These are phyloP conservation scores for Populus nigra DNA, from an alignment of 345 rosid genomes.

Conservation along the genomic window DNA sequence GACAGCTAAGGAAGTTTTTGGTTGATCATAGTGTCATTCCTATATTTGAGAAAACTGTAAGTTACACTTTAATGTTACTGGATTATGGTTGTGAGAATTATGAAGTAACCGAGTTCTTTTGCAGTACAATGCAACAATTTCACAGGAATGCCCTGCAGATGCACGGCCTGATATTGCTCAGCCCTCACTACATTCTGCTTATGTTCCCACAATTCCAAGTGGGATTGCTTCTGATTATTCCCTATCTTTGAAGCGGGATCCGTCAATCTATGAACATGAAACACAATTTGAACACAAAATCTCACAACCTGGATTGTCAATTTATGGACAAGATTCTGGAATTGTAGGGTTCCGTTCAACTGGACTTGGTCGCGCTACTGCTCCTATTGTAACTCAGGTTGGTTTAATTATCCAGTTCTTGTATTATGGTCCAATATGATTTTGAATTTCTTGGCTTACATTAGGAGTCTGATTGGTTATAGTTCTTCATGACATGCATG, in stretches of 20 bases:
- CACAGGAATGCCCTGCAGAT: slow-evolving; percentile 33
- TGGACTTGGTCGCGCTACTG: slow-evolving; percentile 27
- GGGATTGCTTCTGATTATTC: slow-evolving; percentile 33
- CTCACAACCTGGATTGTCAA: slow-evolving; percentile 25
- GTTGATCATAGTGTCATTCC: slow-evolving; percentile 39
- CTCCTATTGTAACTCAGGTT: slow-evolving; percentile 41
- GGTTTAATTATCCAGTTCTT: slow-evolving; percentile 8
- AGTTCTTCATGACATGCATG: background rate
- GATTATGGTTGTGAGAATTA: background rate
- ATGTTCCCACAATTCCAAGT: slow-evolving; percentile 26
- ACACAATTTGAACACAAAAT: slow-evolving; percentile 21
- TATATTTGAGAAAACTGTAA: slow-evolving; percentile 41
- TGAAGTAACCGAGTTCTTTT: slow-evolving; percentile 10
- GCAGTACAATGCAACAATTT: slow-evolving; percentile 30
- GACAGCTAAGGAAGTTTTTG: slow-evolving; percentile 39
- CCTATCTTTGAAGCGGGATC: slow-evolving; percentile 41
- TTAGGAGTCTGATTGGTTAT: background rate
- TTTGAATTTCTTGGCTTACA: background rate
- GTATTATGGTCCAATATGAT: background rate
- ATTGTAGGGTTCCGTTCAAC: slow-evolving; percentile 28
- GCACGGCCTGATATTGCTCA: slow-evolving; percentile 22
- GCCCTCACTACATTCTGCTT: slow-evolving; percentile 10
- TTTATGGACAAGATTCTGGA: slow-evolving; percentile 28
- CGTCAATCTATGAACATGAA: slow-evolving; percentile 34
- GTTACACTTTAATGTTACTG: slow-evolving; percentile 7